A percentile compares a stretch with the other conserved stretches of the same genome.
These are phyloP conservation scores for Capsicum chinense DNA, from an alignment of 257 asterid genomes.

Conservation along the genomic window DNA sequence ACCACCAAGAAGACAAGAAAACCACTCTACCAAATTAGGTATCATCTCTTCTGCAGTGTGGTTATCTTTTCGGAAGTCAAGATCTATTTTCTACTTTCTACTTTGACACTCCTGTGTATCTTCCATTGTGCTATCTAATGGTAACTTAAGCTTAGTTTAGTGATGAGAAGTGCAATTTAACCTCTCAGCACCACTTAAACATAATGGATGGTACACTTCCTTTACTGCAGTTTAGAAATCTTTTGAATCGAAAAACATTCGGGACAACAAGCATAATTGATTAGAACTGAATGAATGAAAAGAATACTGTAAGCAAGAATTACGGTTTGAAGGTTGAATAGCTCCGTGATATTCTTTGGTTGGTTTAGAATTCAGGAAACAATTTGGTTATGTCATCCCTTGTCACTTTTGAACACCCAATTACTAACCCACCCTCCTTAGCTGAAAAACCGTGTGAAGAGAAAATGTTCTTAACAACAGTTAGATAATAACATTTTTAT, in stretches of 20 bases:
- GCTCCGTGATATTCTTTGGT: constrained; percentile 7
- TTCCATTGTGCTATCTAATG: not conserved
- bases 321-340: not conserved
- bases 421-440: not conserved
- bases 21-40: constrained; percentile 8
- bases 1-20: constrained; percentile 23
- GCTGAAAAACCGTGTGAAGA: not conserved
- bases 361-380: not conserved
- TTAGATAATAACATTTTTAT: not conserved
- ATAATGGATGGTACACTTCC: not conserved
- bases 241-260: not conserved
- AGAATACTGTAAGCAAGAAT: not conserved
- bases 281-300: not conserved
- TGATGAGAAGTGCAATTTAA: not conserved
- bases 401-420: not conserved
- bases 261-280: not conserved
- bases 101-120: not conserved
- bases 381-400: not conserved
- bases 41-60: not conserved
- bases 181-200: constrained; percentile 9
- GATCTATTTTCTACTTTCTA: constrained; percentile 21
- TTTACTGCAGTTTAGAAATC: not conserved
- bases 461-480: not conserved
- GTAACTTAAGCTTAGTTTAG: constrained; percentile 11
- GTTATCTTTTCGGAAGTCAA: not conserved